Evolutionary conservation across 2,329 filamentous ascomycete species (phyloP), one percentile per base, ranked within the genome.

Genomic region (Curvularia hawaiiensis): DNA sequence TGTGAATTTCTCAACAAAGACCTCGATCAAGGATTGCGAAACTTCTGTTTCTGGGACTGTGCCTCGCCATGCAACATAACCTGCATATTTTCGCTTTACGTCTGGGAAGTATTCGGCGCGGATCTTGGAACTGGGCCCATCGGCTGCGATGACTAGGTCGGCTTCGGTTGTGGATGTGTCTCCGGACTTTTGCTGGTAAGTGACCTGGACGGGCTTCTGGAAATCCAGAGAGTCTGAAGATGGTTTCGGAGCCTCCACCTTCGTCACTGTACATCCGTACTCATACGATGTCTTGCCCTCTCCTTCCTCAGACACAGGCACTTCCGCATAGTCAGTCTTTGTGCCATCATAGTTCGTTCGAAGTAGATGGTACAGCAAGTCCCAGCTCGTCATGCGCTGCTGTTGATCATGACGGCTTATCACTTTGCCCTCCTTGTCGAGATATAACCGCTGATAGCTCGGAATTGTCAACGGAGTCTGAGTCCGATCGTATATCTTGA

Each of bases 341-440:
- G 66, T 56, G 10, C 63, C 63, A 50, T 72, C 68, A 18, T 63
- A 69, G 31, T 72, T 71, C 0, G 67, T 61, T 7, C 69, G 61
- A 9, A 72, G 48, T 0, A 73, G 40, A 35, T 70, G 65, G 22
- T 70, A 72, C 12, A 71, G 24, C 39, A 70, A 41, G 46, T 69
- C 70, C 68, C 69, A 72, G 53, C 69, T 72, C 3, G 66, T 72
- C 68, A 70, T 72, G 10, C 61, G 53, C 48, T 70, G 64, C 30
- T 62, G 57, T 12, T 46, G 63, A 12, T 67, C 52, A 31, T 70
- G 63, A 8, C 60, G 51, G 33, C 61, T 31, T 24, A 71, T 69
- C 0, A 65, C 38, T 6, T 62, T 58, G 10, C 68, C 68, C 3
- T 24, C 48, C 30, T 50, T 64, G 33, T 70, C 54, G 14, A 72